Evolutionary conservation across 2,329 filamentous ascomycete species (phyloP), one percentile per base, ranked within the genome.

Genomic region (Elsinoe ampelina): DNA sequence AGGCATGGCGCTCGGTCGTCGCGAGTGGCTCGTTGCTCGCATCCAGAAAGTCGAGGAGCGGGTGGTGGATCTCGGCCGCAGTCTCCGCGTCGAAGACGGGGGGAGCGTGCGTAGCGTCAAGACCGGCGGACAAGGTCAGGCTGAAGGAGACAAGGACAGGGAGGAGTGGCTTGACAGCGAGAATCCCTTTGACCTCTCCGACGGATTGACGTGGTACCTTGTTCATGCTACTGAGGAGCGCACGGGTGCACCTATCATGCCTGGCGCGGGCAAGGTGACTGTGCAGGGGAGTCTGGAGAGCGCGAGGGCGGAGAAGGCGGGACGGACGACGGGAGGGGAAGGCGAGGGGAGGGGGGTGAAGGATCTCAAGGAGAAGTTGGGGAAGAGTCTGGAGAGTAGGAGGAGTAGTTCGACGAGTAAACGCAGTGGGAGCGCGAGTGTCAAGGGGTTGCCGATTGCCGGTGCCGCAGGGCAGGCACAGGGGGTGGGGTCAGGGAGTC

Each of bases 1-100:
- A 64, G 80, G 80, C 1, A 95, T 98, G 71, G 85, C 89, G 59
- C 76, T 98, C 5, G 83, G 85, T 30, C 85, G 84, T 48, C 82
- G 92, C 35, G 93, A 98, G 68, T 98, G 93, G 90, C 82, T 98
- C n/a, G 85, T 98, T 6, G 93, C 93, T 7, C 85, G 93, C 13
- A 97, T 98, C 58, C 84, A 84, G 11, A 89, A 89, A 61, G 84
- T 97, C 19, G 89, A 97, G 73, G 89, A 96, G 69, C 86, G 90
- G 2, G 86, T 97, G 2, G 93, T 98, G 0, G 91, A 98, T 93
- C 60, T 80, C 84, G 13, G 52, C 10, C 41, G 57, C 17, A 41
- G 48, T 52, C 63, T 69, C 72, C 58, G 58, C 7, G 54, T 45
- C 19, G 54, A 56, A 38, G 55, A 71, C 70, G 58, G 67, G 63